Evolutionary conservation across 805 yeast species (phyloP), one percentile per base, ranked within the genome.

Genomic region (Wickerhamomyces ciferrii): DNA sequence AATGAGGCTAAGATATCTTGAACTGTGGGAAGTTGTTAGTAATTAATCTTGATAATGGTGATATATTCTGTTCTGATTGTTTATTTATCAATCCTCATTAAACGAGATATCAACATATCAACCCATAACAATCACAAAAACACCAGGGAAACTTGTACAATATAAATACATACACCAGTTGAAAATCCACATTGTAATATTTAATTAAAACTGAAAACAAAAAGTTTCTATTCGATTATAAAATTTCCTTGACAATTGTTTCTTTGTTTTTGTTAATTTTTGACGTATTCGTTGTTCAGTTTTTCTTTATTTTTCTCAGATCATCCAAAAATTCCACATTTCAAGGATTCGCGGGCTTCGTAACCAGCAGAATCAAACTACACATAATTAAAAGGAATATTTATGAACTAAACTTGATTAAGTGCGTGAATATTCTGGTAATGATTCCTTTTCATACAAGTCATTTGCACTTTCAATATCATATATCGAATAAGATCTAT

Each of bases 1-100:
- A 87, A 74, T 46, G 88, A 83, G 60, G 91, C 83, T 55, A 87
- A 72, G 51, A 84, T 78, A 62, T 86, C 91, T 46, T 56, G 61
- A 49, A 58, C 53, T 45, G 48, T 18, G 4, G 37, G 21, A 3
- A 6, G 7, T 8, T 6, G 23, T 24, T 9, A 17, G n/a, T 13
- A 18, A 8, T 9, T 21, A 4, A 25, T 19, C 5, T 21, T 24
- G 9, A 39, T 15, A 29, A 38, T 7, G n/a, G n/a, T n/a, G n/a
- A n/a, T n/a, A n/a, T n/a, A n/a, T n/a, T n/a, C n/a, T n/a, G n/a
- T n/a, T n/a, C n/a, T n/a, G n/a, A n/a, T n/a, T n/a, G n/a, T n/a
- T n/a, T n/a, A n/a, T n/a, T n/a, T n/a, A n/a, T n/a, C n/a, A n/a
- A n/a, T n/a, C n/a, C n/a, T n/a, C n/a, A n/a, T n/a, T n/a, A n/a